phyloP scores from a whole-genome alignment of 2,329 filamentous ascomycete species.

The Diaporthe destruens region DNA sequence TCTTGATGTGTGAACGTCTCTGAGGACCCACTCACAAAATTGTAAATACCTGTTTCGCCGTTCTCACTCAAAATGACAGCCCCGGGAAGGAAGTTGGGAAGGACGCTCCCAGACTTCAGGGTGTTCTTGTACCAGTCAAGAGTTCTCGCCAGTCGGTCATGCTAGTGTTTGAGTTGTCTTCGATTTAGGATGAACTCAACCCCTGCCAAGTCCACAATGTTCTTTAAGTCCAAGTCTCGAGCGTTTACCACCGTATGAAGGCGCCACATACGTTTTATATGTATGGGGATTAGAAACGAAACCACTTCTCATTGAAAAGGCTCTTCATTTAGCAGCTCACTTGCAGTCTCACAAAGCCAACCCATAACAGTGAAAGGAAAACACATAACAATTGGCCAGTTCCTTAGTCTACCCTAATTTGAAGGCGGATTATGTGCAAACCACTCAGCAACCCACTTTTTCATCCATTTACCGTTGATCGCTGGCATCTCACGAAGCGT shows the following conservation, averaged over 20 bases:
- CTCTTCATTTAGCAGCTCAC: too few species aligned
- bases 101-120: slow-evolving; percentile 35
- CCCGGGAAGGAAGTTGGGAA: slow-evolving; percentile 38
- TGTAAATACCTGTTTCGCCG: slow-evolving; percentile 38
- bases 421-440: neutral
- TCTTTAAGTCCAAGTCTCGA: slow-evolving; percentile 36
- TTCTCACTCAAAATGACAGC: slow-evolving; percentile 36
- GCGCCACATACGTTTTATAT: too few species aligned
- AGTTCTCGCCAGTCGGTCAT: too few species aligned
- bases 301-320: too few species aligned
- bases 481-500: slow-evolving; percentile 25
- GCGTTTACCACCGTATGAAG: too few species aligned
- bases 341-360: too few species aligned
- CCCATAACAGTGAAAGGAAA: too few species aligned
- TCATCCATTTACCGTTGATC: slow-evolving; percentile 18
- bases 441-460: slow-evolving; percentile 32
- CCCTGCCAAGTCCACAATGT: slow-evolving; percentile 26
- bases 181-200: neutral
- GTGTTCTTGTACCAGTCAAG: neutral
- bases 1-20: neutral
- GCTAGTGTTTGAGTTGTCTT: neutral
- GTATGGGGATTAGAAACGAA: too few species aligned
- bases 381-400: too few species aligned
- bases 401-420: neutral
- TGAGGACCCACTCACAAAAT: slow-evolving; percentile 19